Evolutionary conservation across 352 stramenopile species (phyloP).

Genomic region (Phytophthora rubi): DNA sequence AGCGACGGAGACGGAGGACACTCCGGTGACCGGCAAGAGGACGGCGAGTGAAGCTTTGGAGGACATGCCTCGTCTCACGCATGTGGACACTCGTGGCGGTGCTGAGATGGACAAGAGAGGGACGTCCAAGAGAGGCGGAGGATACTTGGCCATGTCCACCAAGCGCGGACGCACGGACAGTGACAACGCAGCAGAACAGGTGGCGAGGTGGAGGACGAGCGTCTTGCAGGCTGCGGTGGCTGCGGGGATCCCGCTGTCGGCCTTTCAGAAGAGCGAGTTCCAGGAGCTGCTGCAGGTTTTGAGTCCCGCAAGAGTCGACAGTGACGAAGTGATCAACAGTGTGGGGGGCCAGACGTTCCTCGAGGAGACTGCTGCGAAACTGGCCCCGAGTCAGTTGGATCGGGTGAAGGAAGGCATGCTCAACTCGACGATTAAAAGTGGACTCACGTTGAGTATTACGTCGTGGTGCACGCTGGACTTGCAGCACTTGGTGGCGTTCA

Average conservation of each 20-base stretch:
- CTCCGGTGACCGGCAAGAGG: conserved; percentile 13
- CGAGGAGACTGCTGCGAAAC: conserved; percentile 37
- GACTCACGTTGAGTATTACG: conserved; percentile 77
- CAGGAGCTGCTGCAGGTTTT: conserved; percentile 46
- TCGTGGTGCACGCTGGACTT: conserved; percentile 69
- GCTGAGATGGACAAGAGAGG: conserved; percentile 6
- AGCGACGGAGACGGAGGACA: conserved; percentile 1
- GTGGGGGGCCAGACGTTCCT: conserved; percentile 48
- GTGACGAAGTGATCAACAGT: conserved; percentile 18
- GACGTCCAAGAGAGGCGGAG: conserved; percentile 5
- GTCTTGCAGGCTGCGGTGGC: conserved; percentile 48
- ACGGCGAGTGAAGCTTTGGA: conserved; percentile 25
- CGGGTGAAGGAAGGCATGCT: conserved; percentile 85
- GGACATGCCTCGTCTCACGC: conserved; percentile 14
- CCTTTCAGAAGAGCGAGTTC: conserved; percentile 53
- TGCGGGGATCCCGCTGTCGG: conserved; percentile 43
- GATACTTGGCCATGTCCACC: conserved; percentile 11
- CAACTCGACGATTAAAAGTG: conserved; percentile 83
- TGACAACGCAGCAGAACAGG: conserved; percentile 7
- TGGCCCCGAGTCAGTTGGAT: conserved; percentile 65
- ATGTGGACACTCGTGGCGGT: conserved; percentile 1
- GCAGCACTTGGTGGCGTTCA: conserved; percentile 77
- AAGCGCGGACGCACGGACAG: conserved; percentile 32
- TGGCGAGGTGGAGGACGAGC: conserved; percentile 27
- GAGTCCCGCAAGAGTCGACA: conserved; percentile 12